Base-by-base conservation (phyloP, 331 rosid species). In the Dryas integrifolia region DNA sequence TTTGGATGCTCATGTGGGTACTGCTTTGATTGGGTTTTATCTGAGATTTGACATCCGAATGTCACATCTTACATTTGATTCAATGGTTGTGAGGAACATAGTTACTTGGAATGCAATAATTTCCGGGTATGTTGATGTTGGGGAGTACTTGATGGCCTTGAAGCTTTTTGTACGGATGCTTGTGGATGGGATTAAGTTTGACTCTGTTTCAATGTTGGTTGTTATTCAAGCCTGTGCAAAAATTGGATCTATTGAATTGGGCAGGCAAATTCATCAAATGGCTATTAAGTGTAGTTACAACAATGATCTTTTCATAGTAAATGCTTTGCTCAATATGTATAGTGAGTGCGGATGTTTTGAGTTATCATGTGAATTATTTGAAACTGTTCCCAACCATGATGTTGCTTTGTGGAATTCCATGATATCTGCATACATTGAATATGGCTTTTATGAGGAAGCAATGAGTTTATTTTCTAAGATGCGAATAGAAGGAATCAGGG, bases 391-490 rank as follows among this genome's bases (percentile, higher is more conserved):
- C 11, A 67, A 50, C 12, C 69, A 43, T 39, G 89, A 85, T 68
- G 77, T 76, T 57, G 79, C 86, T 74, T 40, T 85, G 78, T 85
- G 89, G 89, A 85, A 85, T 69, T 85, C 89, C 65, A 77, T 82
- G 89, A 57, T 82, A 62, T 50, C 64, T 62, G 72, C 79, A 9
- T 74, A 74, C 76, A 48, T 63, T 63, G 75, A 59, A 57, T 67
- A 53, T 59, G 77, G 66, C 50, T 21, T 72, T n/a, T 80, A 61
- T 47, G 86, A 76, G 41, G 75, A 85, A 77, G 80, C 85, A 49
- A 8, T 74, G 78, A 11, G 40, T 38, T 74, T 82, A 21, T 85
- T 79, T 58, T 50, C 4, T 16, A 62, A 58, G 70, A 79, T 80
- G 86, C 76, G 72, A 43, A 43, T 5, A 15, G 49, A 80, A 58